Evolutionary conservation across 306 rosid species (phyloP).

Genomic region (Begonia fuchsioides): DNA sequence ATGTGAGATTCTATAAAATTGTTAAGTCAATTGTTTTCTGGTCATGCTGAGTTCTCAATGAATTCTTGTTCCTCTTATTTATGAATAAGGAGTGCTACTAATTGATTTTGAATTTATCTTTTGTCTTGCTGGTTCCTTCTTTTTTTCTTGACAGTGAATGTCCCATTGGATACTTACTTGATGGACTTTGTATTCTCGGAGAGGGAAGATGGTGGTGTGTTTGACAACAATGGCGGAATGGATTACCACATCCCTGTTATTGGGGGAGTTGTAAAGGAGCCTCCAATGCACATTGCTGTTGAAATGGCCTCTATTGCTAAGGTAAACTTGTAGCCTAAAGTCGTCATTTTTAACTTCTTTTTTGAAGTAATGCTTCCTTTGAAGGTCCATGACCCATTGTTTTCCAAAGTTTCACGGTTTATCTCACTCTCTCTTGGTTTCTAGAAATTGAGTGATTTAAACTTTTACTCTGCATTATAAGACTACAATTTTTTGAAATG

Average conservation of each 20-base stretch:
- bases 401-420: no score
- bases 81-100: no score
- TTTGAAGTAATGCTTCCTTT: no score
- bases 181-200: slow-evolving; percentile 98
- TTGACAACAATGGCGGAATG: slow-evolving; percentile 76
- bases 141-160: slow-evolving; percentile 57
- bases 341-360: no score
- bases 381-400: no score
- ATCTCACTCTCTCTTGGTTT: no score
- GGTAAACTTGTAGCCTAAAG: slow-evolving; percentile 21
- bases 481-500: no score
- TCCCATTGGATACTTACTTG: slow-evolving; percentile 81
- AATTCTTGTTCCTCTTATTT: not conserved
- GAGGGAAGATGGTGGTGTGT: slow-evolving; percentile 62
- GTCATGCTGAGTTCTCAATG: not conserved
- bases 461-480: no score
- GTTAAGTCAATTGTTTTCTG: no score
- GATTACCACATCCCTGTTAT: slow-evolving; percentile 86
- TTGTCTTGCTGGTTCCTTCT: slow-evolving; percentile 3
- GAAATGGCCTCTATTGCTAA: slow-evolving; percentile 99
- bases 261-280: slow-evolving; percentile 67
- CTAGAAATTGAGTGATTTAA: no score
- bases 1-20: no score
- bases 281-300: slow-evolving; percentile 86
- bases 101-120: no score